Conservation (phyloP, 805 yeast species). For the Sugiyamaella americana region DNA sequence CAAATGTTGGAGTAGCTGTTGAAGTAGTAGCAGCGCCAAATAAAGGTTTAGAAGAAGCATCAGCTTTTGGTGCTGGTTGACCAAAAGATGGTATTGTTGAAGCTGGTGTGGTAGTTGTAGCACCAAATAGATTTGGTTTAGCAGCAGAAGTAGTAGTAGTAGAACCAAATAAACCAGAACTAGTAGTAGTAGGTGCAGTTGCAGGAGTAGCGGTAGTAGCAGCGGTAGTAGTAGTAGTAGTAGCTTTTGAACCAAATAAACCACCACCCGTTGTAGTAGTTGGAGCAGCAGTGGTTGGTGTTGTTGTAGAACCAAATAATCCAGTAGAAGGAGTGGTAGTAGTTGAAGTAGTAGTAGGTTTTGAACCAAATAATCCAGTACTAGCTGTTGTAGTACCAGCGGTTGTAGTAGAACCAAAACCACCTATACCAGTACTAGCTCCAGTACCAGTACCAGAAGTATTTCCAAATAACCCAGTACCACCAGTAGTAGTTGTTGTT, state of each 20-base stretch:
- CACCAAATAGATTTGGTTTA: slow-evolving; percentile 9
- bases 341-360: slow-evolving; percentile 11
- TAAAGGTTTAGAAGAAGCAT: slow-evolving; percentile 13
- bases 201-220: slow-evolving; percentile 10
- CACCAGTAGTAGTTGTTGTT: slow-evolving; percentile 10
- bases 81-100: slow-evolving; percentile 13
- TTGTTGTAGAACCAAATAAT: slow-evolving; percentile 24
- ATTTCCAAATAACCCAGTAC: slow-evolving; percentile 2
- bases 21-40: slow-evolving; percentile 8
- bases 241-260: slow-evolving; percentile 2
- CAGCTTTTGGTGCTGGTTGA: slow-evolving; percentile 1
- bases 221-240: background rate
- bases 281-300: slow-evolving; percentile 7
- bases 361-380: slow-evolving; percentile 11
- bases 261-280: slow-evolving; percentile 10
- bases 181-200: slow-evolving; percentile 10
- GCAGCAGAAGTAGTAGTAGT: slow-evolving; percentile 13
- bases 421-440: slow-evolving; percentile 9
- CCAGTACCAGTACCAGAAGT: slow-evolving; percentile 5
- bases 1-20: slow-evolving; percentile 10
- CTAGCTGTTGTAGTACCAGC: slow-evolving; percentile 6
- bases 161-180: slow-evolving; percentile 17
- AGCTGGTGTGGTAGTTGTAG: background rate
- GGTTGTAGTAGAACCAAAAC: slow-evolving; percentile 13
- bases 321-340: slow-evolving; percentile 16